Base-by-base conservation (phyloP, 169 alveolate species). In the Cryptosporidium meleagridis region DNA sequence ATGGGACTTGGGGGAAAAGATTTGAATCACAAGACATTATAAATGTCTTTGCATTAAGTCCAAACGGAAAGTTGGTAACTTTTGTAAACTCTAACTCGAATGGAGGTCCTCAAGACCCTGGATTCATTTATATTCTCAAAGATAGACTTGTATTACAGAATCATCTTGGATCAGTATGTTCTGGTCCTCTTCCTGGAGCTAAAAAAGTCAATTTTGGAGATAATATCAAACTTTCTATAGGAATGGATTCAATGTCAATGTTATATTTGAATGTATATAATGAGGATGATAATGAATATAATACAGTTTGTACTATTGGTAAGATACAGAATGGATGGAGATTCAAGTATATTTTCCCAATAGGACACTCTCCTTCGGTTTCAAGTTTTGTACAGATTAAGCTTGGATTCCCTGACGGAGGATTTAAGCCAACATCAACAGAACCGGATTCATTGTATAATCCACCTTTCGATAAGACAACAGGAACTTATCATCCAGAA, bases 331-430 rank as follows among this genome's bases (percentile, higher is more conserved):
- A n/a, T 29, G 72, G 72, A n/a, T 65, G 72, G 72, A 29, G 72
- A 31, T 65, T 65, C 26, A 37, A n/a, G 23, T 10, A 65, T n/a
- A 37, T 65, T 9, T 37, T 33, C 72, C 72, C 72, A 9, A 35
- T 33, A 9, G 72, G 72, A 3, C 23, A 65, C 9, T 65, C 72
- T 33, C 72, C 72, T 8, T 29, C 72, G 7, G 7, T 29, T 39
- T 33, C 72, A n/a, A 65, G 12, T 29, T 65, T 65, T 37, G 18
- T n/a, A 5, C 51, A 37, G 51, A 2, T 14, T 29, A 65, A 65
- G 51, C 44, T 31, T 10, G 72, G 72, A 12, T 65, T 65, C 51
- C 72, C 72, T n/a, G 48, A 65, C 10, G 72, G 72, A 37, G 72
- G 72, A n/a, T 65, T 65, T 14, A 31, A 29, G 18, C 72, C 72